phyloP scores from a whole-genome alignment of 345 rosid species.

The Sisymbrium altissimum region DNA sequence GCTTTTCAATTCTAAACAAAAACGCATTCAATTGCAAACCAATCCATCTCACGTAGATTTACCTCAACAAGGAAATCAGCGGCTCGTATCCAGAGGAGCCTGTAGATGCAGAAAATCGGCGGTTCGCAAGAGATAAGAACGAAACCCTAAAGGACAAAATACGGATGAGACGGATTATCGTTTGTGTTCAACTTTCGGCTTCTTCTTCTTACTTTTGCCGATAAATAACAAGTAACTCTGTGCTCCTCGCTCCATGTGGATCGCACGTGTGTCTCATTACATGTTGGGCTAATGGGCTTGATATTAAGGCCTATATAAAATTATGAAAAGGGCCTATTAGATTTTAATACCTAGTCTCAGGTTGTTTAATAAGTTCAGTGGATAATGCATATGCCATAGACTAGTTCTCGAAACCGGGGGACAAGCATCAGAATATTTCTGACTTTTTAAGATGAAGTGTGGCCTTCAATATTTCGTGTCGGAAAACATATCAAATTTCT shows the following conservation, averaged over 20 bases:
- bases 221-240: background rate
- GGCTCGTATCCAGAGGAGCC: background rate
- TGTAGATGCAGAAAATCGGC: slow-evolving; percentile 19
- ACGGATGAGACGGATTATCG: slow-evolving; percentile 21
- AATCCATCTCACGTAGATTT: background rate
- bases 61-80: background rate
- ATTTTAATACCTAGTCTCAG: background rate
- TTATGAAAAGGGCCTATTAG: background rate
- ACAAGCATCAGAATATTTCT: background rate
- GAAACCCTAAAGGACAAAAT: slow-evolving; percentile 24
- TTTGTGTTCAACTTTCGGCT: slow-evolving; percentile 7
- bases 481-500: background rate
- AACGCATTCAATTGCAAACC: background rate
- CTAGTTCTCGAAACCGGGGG: background rate
- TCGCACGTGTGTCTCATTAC: background rate
- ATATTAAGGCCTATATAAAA: background rate
- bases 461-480: background rate
- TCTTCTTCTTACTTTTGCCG: background rate
- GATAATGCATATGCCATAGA: too few species aligned
- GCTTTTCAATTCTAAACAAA: background rate
- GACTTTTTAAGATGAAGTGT: background rate
- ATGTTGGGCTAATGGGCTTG: slow-evolving; percentile 21
- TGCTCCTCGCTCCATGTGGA: background rate
- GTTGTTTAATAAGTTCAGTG: background rate
- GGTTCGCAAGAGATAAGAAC: background rate